Percentiles rank a stretch among this genome's conserved stretches.
phyloP scores from a whole-genome alignment of 2,329 filamentous ascomycete species.

The Aspergillus glaucus region DNA sequence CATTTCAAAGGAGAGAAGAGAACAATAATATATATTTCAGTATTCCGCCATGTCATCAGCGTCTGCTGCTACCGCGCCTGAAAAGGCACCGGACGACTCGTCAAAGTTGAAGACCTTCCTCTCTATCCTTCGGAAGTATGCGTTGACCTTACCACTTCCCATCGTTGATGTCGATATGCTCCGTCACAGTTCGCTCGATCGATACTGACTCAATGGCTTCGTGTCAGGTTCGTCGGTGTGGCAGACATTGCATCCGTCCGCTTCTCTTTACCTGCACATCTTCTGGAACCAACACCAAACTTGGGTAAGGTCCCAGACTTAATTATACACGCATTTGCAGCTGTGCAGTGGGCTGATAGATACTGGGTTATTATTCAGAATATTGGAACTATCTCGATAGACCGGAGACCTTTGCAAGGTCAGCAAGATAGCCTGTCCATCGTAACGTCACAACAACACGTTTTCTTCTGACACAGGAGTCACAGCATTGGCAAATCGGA shows the following conservation, averaged over 20 bases:
- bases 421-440: slow-evolving; percentile 21
- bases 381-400: slow-evolving; percentile 99
- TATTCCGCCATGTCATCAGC: slow-evolving; percentile 20
- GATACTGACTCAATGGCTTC: slow-evolving; percentile 9
- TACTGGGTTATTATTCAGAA: slow-evolving; percentile 46
- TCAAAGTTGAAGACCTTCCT: slow-evolving; percentile 88
- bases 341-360: slow-evolving; percentile 10
- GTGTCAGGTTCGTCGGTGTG: slow-evolving; percentile 81
- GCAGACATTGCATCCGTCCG: slow-evolving; percentile 91
- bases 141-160: background rate
- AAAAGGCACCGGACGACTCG: slow-evolving; percentile 65
- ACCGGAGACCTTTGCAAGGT: slow-evolving; percentile 78
- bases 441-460: slow-evolving; percentile 6
- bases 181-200: background rate
- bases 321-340: background rate
- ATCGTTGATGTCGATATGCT: background rate
- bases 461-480: slow-evolving; percentile 31
- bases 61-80: slow-evolving; percentile 28
- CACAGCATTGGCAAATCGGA: slow-evolving; percentile 76
- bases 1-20: background rate
- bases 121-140: slow-evolving; percentile 79
- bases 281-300: slow-evolving; percentile 93
- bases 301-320: slow-evolving; percentile 48
- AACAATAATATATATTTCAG: background rate
- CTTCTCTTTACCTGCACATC: slow-evolving; percentile 90